Evolutionary conservation across 1,284 basidiomycete species (phyloP).

Genomic region (Moniliella sp.): DNA sequence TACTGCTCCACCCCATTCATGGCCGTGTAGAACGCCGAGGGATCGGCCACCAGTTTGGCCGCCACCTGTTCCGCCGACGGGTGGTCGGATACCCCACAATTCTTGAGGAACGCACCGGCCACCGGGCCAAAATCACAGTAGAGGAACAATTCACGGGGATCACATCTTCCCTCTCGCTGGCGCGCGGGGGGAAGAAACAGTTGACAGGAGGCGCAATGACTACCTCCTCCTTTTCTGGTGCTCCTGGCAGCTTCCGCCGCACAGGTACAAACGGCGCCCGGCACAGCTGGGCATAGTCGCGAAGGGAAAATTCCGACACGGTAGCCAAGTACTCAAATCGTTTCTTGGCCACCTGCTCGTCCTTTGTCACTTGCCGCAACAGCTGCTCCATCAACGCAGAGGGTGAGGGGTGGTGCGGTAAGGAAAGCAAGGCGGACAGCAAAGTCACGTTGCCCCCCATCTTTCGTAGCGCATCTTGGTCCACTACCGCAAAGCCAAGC

Average conservation of each 20-base stretch:
- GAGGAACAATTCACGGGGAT: conserved; percentile 44
- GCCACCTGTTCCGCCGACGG: conserved; percentile 59
- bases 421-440: too few relatives aligned
- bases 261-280: conserved; percentile 19
- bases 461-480: too few relatives aligned
- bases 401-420: conserved; percentile 54
- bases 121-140: conserved; percentile 69
- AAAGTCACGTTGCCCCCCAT: too few relatives aligned
- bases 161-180: conserved; percentile 12
- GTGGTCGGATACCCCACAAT: conserved; percentile 67
- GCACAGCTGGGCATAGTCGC: conserved; percentile 10
- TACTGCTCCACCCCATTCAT: conserved; percentile 48
- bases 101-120: conserved; percentile 58
- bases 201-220: conserved; percentile 12
- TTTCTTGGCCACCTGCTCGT: conserved; percentile 42
- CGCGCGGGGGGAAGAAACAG: conserved; percentile 43
- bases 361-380: conserved; percentile 45
- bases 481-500: conserved; percentile 53
- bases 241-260: conserved; percentile 1
- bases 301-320: conserved; percentile 12
- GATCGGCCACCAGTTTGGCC: conserved; percentile 33
- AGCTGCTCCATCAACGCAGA: conserved; percentile 47
- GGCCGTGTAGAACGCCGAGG: conserved; percentile 48
- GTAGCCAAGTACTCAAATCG: conserved; percentile 61
- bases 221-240: conserved; percentile 3